phyloP scores from a whole-genome alignment of 2,329 filamentous ascomycete genomes.

The Epichloe coenophiala region DNA sequence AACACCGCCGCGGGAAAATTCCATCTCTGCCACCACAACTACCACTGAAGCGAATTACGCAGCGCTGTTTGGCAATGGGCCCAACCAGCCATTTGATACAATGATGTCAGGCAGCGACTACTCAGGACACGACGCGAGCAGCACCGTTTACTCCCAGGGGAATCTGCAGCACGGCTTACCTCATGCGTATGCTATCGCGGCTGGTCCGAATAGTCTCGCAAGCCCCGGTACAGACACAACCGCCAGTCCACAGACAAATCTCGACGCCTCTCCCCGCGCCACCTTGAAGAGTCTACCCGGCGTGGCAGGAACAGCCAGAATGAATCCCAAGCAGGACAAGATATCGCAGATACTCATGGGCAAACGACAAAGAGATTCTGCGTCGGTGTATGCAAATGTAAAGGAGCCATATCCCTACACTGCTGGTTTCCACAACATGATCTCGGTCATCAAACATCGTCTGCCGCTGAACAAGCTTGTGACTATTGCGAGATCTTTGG shows the following conservation, averaged over 20 bases:
- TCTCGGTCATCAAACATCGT: slow-evolving; percentile 63
- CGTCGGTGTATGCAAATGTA: slow-evolving; percentile 76
- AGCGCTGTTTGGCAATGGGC: slow-evolving; percentile 38
- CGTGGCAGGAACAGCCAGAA: slow-evolving; percentile 17
- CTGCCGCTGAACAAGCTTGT: slow-evolving; percentile 66
- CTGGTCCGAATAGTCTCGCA: slow-evolving; percentile 46
- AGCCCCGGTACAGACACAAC: slow-evolving; percentile 53
- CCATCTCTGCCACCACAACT: slow-evolving; percentile 27
- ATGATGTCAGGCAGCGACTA: slow-evolving; percentile 36
- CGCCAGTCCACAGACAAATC: slow-evolving; percentile 43
- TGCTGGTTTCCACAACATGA: slow-evolving; percentile 76
- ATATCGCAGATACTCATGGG: slow-evolving; percentile 37
- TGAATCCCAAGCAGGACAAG: slow-evolving; percentile 31
- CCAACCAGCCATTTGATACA: slow-evolving; percentile 36
- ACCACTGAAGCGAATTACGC: slow-evolving; percentile 25
- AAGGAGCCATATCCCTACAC: slow-evolving; percentile 88
- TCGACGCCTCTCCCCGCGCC: slow-evolving; percentile 38
- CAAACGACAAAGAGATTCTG: slow-evolving; percentile 58
- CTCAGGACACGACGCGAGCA: slow-evolving; percentile 35
- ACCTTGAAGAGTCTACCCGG: slow-evolving; percentile 16
- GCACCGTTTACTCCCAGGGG: slow-evolving; percentile 39
- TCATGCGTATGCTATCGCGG: slow-evolving; percentile 51
- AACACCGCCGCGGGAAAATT: slow-evolving; percentile 56
- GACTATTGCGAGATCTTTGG: slow-evolving; percentile 74
- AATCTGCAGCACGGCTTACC: slow-evolving; percentile 49